A percentile compares a stretch with the other conserved stretches of the same genome.
These are phyloP conservation scores for Fusarium sp. DNA, from an alignment of 2,329 filamentous ascomycete species.

Conservation along the genomic window DNA sequence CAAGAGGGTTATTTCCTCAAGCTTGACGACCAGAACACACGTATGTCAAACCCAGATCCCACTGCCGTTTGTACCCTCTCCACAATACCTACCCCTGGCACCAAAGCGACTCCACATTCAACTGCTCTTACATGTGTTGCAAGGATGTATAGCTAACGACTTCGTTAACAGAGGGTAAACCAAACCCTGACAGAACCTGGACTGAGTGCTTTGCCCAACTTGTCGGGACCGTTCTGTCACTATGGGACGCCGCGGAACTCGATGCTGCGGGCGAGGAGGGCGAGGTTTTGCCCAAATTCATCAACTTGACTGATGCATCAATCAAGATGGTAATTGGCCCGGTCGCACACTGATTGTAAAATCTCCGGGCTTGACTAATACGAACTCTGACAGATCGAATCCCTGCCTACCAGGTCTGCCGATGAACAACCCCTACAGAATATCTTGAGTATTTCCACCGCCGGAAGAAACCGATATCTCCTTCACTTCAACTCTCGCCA, in stretches of 20 bases:
- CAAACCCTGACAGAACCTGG: constrained; percentile 89
- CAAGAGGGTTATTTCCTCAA: constrained; percentile 99
- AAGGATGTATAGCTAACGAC: constrained; percentile 37
- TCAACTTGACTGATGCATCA: constrained; percentile 96
- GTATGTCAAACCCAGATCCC: constrained; percentile 64
- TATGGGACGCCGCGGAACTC: constrained; percentile 95
- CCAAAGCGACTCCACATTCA: constrained; percentile 25
- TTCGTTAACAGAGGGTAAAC: constrained; percentile 76
- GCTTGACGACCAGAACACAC: constrained; percentile 91
- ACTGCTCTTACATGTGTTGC: constrained; percentile 15
- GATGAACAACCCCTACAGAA: constrained; percentile 89
- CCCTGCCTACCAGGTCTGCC: constrained; percentile 82
- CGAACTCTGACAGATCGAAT: constrained; percentile 75
- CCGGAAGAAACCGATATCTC: constrained; percentile 93
- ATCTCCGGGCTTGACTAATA: constrained; percentile 34
- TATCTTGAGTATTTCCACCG: constrained; percentile 94
- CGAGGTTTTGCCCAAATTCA: constrained; percentile 90
- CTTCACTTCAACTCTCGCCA: constrained; percentile 96
- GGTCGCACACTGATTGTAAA: constrained; percentile 1
- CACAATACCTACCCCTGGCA: constrained; percentile 26
- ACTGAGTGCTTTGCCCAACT: constrained; percentile 97
- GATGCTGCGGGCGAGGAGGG: constrained; percentile 87
- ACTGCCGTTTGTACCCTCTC: constrained; percentile 43
- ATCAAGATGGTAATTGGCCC: constrained; percentile 86
- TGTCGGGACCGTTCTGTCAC: constrained; percentile 90